A percentile compares a stretch with the other conserved stretches of the same genome.
phyloP scores from a whole-genome alignment of 805 yeast genomes.

The Yamadazyma scolyti region DNA sequence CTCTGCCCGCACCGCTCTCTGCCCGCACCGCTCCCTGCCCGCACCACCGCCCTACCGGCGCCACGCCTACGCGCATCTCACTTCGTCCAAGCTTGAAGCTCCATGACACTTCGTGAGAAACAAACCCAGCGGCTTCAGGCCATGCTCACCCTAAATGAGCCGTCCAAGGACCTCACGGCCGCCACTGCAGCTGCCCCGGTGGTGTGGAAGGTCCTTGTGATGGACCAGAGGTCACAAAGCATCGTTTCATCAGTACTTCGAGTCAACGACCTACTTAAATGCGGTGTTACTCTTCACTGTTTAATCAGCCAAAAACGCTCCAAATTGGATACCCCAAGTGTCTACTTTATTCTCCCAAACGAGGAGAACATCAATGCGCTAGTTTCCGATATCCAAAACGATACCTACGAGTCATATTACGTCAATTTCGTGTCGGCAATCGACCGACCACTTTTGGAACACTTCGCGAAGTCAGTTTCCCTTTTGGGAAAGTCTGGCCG shows the following conservation, averaged over 20 bases:
- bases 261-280: slow-evolving; percentile 83
- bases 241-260: slow-evolving; percentile 88
- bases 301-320: slow-evolving; percentile 68
- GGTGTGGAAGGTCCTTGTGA: slow-evolving; percentile 86
- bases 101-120: too few relatives aligned
- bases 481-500: slow-evolving; percentile 63
- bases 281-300: slow-evolving; percentile 90
- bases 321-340: slow-evolving; percentile 90
- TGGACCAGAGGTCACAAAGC: slow-evolving; percentile 78
- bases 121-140: too few relatives aligned
- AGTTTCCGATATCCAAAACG: slow-evolving; percentile 67
- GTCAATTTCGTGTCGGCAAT: slow-evolving; percentile 84
- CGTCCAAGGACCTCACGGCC: slow-evolving; percentile 53
- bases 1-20: neutral
- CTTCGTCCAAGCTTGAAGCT: too few relatives aligned
- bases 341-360: slow-evolving; percentile 89
- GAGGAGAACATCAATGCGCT: slow-evolving; percentile 67
- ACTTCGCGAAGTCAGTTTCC: slow-evolving; percentile 81
- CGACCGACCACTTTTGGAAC: slow-evolving; percentile 76
- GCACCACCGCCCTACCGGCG: too few relatives aligned
- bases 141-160: too few relatives aligned
- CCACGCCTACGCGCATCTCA: too few relatives aligned
- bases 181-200: slow-evolving; percentile 57
- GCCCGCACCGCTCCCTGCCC: neutral
- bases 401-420: slow-evolving; percentile 74